Percentiles rank a stretch among this genome's conserved stretches.
Conservation (phyloP, 768 basidiomycete species). For the Collybia mongolica region DNA sequence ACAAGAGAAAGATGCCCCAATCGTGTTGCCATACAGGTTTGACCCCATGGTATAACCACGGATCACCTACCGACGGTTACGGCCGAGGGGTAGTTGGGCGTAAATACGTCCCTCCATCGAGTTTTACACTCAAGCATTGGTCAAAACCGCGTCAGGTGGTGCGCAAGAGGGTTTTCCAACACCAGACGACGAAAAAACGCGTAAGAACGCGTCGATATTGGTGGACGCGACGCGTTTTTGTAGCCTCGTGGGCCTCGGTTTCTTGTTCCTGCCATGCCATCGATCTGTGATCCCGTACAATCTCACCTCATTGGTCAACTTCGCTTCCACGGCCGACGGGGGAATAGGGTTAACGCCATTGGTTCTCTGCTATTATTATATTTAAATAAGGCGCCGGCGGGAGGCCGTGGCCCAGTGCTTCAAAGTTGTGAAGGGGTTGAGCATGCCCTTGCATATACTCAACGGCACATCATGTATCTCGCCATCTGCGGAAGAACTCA, state of each 20-base stretch:
- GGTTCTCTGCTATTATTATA: not conserved
- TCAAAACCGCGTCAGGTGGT: conserved; percentile 8
- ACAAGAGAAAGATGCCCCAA: too few species aligned
- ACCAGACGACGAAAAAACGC: conserved; percentile 37
- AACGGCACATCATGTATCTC: not conserved
- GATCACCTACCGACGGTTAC: conserved; percentile 30
- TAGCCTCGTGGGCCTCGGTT: conserved; percentile 12
- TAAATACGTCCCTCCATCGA: conserved; percentile 2
- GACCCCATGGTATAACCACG: conserved; percentile 31
- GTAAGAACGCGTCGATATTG: conserved; percentile 42
- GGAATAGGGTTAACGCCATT: not conserved
- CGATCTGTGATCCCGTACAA: conserved; percentile 19
- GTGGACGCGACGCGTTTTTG: conserved; percentile 1
- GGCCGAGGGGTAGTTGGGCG: conserved; percentile 12
- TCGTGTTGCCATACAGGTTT: not conserved
- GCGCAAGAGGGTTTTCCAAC: conserved; percentile 2
- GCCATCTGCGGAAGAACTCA: conserved; percentile 2
- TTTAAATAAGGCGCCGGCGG: not conserved
- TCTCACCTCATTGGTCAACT: conserved; percentile 24
- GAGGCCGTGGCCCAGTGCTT: not conserved
- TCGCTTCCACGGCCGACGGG: conserved; percentile 20
- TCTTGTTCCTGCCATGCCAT: conserved; percentile 15
- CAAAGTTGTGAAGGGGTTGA: not conserved
- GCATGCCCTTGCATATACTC: not conserved
- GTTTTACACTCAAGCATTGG: not conserved